Conservation (phyloP, 768 basidiomycete genomes). For the Dioszegia crocea region DNA sequence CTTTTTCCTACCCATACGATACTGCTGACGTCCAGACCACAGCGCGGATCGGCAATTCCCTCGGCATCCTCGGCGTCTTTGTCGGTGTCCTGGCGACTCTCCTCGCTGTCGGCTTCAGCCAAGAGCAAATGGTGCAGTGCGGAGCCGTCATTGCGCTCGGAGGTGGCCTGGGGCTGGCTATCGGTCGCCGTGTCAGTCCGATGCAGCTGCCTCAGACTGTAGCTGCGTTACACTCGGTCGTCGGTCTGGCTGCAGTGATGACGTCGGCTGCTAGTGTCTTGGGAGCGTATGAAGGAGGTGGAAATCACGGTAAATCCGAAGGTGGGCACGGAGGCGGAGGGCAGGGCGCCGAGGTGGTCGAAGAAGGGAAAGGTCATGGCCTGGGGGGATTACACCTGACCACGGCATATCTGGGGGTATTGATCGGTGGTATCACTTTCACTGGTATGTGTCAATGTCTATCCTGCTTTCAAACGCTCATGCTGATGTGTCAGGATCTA, state of each 20-base stretch:
- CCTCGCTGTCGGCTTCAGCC: conserved; percentile 74
- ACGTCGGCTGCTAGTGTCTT: conserved; percentile 80
- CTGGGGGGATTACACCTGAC: conserved; percentile 60
- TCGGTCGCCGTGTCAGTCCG: conserved; percentile 77
- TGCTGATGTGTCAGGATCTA: conserved; percentile 57
- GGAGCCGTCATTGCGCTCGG: conserved; percentile 72
- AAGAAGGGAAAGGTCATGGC: conserved; percentile 6
- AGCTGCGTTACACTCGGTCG: conserved; percentile 77
- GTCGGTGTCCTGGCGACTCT: conserved; percentile 77
- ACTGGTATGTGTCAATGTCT: conserved; percentile 51
- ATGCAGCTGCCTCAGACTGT: conserved; percentile 84
- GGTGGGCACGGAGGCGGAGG: background rate
- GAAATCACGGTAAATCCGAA: conserved; percentile 3
- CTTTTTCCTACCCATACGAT: too few species aligned
- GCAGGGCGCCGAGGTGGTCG: conserved; percentile 3
- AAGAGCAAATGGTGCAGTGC: conserved; percentile 71
- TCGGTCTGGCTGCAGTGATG: conserved; percentile 81
- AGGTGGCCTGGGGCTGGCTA: conserved; percentile 63
- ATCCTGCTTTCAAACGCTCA: too few species aligned
- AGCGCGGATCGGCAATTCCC: conserved; percentile 78
- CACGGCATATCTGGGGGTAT: conserved; percentile 78
- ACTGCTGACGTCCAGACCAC: conserved; percentile 57
- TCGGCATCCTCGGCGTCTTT: conserved; percentile 80
- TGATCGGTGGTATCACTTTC: conserved; percentile 83
- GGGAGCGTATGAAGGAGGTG: conserved; percentile 52